phyloP scores from a whole-genome alignment of 257 asterid genomes.

The Craterostigma plantagineum region DNA sequence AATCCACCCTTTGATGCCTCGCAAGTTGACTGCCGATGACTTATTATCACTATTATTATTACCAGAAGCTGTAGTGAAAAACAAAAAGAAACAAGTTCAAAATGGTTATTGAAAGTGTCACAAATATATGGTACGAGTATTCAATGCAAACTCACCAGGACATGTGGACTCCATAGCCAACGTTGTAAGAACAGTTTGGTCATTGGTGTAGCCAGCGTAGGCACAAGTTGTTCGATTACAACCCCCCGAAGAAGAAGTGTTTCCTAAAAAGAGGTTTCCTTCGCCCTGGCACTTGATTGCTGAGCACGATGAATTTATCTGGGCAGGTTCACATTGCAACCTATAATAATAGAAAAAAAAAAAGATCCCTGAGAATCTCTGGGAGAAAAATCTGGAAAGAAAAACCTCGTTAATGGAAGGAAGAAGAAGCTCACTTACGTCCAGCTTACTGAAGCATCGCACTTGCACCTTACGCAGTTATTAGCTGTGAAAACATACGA shows the following conservation, averaged over 20 bases:
- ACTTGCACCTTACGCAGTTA: conserved; percentile 47
- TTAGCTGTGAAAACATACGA: conserved; percentile 51
- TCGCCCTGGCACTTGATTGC: conserved; percentile 30
- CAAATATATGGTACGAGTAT: too few relatives aligned
- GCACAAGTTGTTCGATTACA: conserved; percentile 43
- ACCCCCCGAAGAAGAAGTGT: conserved; percentile 16
- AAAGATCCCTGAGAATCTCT: neutral
- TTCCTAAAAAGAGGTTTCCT: conserved; percentile 26
- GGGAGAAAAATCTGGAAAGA: too few relatives aligned
- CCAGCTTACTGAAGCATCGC: conserved; percentile 45
- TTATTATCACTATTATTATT: too few relatives aligned
- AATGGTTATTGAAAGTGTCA: too few relatives aligned
- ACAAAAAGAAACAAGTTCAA: too few relatives aligned
- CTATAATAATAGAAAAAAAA: conserved; percentile 17
- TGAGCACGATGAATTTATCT: conserved; percentile 35
- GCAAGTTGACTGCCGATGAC: too few relatives aligned
- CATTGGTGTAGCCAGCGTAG: conserved; percentile 40
- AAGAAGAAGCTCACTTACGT: conserved; percentile 40
- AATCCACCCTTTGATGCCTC: too few relatives aligned
- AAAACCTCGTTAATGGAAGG: too few relatives aligned
- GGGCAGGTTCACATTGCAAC: conserved; percentile 45
- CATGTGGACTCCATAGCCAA: conserved; percentile 31
- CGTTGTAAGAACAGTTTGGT: conserved; percentile 19
- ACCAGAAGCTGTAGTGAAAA: too few relatives aligned
- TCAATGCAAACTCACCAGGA: conserved; percentile 19